These are phyloP conservation scores for Candida dubliniensis DNA, from an alignment of 1,139 yeast genomes.

Conservation along the genomic window DNA sequence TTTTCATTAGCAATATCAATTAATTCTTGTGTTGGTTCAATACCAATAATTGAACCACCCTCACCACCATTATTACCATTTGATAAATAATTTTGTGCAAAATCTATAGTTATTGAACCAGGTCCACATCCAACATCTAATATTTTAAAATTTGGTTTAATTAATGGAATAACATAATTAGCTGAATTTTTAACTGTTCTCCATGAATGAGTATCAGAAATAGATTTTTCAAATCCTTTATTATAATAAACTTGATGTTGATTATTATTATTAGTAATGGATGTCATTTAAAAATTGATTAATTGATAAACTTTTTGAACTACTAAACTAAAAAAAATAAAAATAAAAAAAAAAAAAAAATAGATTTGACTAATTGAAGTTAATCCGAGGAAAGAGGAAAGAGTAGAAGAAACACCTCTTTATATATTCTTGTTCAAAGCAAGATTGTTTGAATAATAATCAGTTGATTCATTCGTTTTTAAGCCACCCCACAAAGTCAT, in stretches of 20 bases:
- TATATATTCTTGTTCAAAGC: not conserved
- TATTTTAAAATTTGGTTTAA: constrained; percentile 27
- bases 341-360: not conserved
- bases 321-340: not conserved
- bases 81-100: constrained; percentile 28
- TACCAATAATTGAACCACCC: constrained; percentile 29
- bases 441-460: not conserved
- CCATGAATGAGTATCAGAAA: constrained; percentile 36
- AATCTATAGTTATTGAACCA: constrained; percentile 38
- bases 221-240: constrained; percentile 21
- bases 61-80: no score
- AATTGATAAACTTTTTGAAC: not conserved
- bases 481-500: no score
- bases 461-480: no score
- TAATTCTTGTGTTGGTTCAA: constrained; percentile 34
- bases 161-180: constrained; percentile 26
- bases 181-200: constrained; percentile 32
- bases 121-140: constrained; percentile 48
- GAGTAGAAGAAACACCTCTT: no score
- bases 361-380: not conserved
- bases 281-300: not conserved
- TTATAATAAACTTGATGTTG: constrained; percentile 25
- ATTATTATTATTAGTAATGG: no score
- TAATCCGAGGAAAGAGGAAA: not conserved
- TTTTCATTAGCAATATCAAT: constrained; percentile 29